phyloP scores from a whole-genome alignment of 495 filamentous ascomycete species.

The Xylona heveae region DNA sequence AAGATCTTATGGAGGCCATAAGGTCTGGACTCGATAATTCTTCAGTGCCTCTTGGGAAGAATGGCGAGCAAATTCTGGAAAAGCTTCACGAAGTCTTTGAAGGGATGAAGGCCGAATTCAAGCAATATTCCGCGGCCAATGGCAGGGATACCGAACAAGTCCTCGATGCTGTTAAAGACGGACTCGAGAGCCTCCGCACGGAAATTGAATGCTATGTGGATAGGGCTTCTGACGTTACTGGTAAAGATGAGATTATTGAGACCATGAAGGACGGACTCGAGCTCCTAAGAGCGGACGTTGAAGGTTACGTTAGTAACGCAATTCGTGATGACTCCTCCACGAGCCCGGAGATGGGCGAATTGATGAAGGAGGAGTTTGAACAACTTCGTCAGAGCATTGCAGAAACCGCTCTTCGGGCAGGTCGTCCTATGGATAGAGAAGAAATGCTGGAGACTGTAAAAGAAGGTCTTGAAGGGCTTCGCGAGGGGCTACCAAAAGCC shows the following conservation, averaged over 20 bases:
- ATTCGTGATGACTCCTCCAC: conserved; percentile 22
- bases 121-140: conserved; percentile 51
- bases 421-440: conserved; percentile 34
- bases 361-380: conserved; percentile 31
- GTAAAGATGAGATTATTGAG: conserved; percentile 59
- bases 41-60: conserved; percentile 23
- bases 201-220: conserved; percentile 70
- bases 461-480: conserved; percentile 32
- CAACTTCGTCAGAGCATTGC: conserved; percentile 52
- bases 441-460: conserved; percentile 46
- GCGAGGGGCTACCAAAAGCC: conserved; percentile 20
- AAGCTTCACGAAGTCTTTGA: conserved; percentile 56
- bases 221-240: conserved; percentile 37
- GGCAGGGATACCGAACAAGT: conserved; percentile 64
- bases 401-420: conserved; percentile 38
- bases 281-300: conserved; percentile 48
- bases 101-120: conserved; percentile 47
- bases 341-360: conserved; percentile 20
- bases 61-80: conserved; percentile 42
- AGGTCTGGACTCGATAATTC: conserved; percentile 34
- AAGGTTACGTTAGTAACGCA: conserved; percentile 31
- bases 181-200: conserved; percentile 54
- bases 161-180: conserved; percentile 67
- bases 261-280: conserved; percentile 57
- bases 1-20: conserved; percentile 46